Conservation (phyloP, 2,329 filamentous ascomycete genomes). For the Coniochaeta ligniaria region DNA sequence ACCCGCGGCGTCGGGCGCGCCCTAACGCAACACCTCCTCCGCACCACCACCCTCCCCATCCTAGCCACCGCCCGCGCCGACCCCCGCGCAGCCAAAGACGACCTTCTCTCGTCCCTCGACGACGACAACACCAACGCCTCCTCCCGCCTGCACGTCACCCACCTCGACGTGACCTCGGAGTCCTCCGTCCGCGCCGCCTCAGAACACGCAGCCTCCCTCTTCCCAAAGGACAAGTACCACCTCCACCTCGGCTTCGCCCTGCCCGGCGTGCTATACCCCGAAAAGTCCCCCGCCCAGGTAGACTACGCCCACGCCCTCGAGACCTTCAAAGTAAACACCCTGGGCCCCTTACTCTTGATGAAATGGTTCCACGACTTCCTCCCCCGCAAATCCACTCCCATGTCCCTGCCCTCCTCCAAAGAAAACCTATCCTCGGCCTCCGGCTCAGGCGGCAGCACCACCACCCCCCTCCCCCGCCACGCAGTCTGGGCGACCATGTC, state of each 20-base stretch:
- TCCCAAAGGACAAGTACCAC: slow-evolving; percentile 43
- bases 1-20: slow-evolving; percentile 41
- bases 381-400: slow-evolving; percentile 45
- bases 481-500: slow-evolving; percentile 70
- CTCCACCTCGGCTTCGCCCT: slow-evolving; percentile 64
- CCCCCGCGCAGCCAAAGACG: slow-evolving; percentile 24
- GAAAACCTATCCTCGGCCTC: neutral
- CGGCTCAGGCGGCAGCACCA: slow-evolving; percentile 6
- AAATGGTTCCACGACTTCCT: slow-evolving; percentile 69
- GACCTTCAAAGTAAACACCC: slow-evolving; percentile 65
- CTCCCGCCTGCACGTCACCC: slow-evolving; percentile 29
- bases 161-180: slow-evolving; percentile 51
- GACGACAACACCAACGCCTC: slow-evolving; percentile 14
- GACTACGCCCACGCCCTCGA: slow-evolving; percentile 52
- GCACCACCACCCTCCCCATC: slow-evolving; percentile 37
- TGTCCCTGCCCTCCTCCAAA: slow-evolving; percentile 12
- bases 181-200: slow-evolving; percentile 51
- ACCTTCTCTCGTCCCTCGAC: slow-evolving; percentile 22
- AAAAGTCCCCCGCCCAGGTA: slow-evolving; percentile 63
- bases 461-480: slow-evolving; percentile 35
- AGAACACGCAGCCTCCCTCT: slow-evolving; percentile 39
- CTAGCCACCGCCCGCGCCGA: slow-evolving; percentile 35
- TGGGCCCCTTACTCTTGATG: slow-evolving; percentile 68
- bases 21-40: slow-evolving; percentile 40
- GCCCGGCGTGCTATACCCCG: slow-evolving; percentile 65